Evolutionary conservation across 441 rosid species (phyloP).

Genomic region (Populus hybrid): DNA sequence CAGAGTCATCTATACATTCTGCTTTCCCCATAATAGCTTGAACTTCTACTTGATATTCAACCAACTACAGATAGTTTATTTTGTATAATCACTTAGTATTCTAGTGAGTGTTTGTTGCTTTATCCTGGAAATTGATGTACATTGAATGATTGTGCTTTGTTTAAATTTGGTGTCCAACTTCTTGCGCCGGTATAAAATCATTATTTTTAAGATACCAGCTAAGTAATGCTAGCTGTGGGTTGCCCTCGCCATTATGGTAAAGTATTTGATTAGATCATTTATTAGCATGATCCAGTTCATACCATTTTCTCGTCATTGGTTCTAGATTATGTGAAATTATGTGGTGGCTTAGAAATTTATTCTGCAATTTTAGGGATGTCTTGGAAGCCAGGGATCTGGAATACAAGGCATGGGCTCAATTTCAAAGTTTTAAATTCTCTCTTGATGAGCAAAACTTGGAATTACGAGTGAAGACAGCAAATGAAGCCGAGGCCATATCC

Average conservation of each 20-base stretch:
- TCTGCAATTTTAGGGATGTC: slow-evolving; percentile 55
- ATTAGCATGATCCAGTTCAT: neutral
- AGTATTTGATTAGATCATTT: neutral
- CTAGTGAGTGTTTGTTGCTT: neutral
- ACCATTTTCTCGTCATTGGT: slow-evolving; percentile 3
- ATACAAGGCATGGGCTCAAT: slow-evolving; percentile 79
- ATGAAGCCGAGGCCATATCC: slow-evolving; percentile 93
- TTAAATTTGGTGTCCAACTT: neutral
- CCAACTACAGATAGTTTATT: neutral
- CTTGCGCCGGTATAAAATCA: neutral
- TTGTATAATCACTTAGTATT: neutral
- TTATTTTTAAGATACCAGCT: neutral
- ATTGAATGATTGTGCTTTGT: neutral
- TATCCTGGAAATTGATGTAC: neutral
- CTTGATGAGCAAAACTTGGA: slow-evolving; percentile 91
- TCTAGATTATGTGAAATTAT: slow-evolving; percentile 4
- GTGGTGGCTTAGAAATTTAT: slow-evolving; percentile 15
- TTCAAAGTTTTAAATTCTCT: slow-evolving; percentile 72
- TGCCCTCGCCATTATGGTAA: neutral
- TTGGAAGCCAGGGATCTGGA: slow-evolving; percentile 76
- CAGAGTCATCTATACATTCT: slow-evolving; percentile 9
- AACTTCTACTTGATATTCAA: neutral
- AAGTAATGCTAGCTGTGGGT: neutral
- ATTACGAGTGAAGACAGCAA: slow-evolving; percentile 88
- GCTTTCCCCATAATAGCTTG: neutral